A percentile compares a stretch with the other conserved stretches of the same genome.
phyloP scores from a whole-genome alignment of 192 early-diverging fungal genomes.

The Jimgerdemannia lactiflua region DNA sequence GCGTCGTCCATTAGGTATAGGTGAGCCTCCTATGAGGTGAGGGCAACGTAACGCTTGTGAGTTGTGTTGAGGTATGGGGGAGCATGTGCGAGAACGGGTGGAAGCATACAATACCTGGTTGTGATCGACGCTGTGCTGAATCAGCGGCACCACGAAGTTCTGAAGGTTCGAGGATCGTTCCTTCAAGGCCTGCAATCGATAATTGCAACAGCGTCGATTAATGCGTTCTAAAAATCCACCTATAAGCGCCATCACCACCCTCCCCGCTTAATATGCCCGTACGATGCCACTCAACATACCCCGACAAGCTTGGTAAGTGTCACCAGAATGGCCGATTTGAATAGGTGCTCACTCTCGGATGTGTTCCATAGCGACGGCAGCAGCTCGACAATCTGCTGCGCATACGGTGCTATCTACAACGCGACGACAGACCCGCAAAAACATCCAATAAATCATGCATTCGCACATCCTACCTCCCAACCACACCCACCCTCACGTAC shows the following conservation, averaged over 20 bases:
- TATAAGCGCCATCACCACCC: too few relatives aligned
- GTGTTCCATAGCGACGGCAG: slow-evolving; percentile 81
- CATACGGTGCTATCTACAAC: slow-evolving; percentile 66
- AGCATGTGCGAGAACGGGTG: neutral
- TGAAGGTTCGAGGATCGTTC: slow-evolving; percentile 71
- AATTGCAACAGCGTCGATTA: neutral
- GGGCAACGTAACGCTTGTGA: neutral
- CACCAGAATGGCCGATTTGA: slow-evolving; percentile 73
- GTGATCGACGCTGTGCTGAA: slow-evolving; percentile 71
- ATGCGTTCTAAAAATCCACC: too few relatives aligned
- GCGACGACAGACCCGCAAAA: slow-evolving; percentile 1
- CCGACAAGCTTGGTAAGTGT: slow-evolving; percentile 76
- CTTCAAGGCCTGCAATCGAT: slow-evolving; percentile 53
- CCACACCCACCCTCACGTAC: slow-evolving; percentile 18
- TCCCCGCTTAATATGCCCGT: too few relatives aligned
- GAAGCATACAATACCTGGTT: slow-evolving; percentile 36
- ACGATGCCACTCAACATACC: slow-evolving; percentile 22
- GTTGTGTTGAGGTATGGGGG: neutral
- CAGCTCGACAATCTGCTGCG: slow-evolving; percentile 65
- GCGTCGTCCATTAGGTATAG: slow-evolving; percentile 89
- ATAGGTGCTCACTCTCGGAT: slow-evolving; percentile 72
- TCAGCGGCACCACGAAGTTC: slow-evolving; percentile 69
- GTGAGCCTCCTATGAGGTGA: slow-evolving; percentile 54
- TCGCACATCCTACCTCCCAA: neutral
- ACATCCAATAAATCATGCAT: too few relatives aligned